Evolutionary conservation across 2,329 filamentous ascomycete genomes (phyloP).

Genomic region (Orbilia oligospora): DNA sequence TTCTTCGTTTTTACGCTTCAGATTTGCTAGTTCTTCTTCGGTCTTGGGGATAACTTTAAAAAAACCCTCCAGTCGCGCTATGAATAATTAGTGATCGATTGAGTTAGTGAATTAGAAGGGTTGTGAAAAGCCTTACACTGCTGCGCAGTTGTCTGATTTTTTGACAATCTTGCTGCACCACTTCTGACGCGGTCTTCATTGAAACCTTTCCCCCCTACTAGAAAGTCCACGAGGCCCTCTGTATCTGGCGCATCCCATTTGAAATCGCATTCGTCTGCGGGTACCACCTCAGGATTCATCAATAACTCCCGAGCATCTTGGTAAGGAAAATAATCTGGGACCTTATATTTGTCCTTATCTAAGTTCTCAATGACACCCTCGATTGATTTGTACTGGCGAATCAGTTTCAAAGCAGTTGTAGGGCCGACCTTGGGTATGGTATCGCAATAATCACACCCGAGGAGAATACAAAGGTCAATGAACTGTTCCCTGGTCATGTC

Average conservation of each 20-base stretch:
- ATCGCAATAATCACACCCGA: constrained; percentile 97
- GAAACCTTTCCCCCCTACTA: constrained; percentile 96
- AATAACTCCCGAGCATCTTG: constrained; percentile 92
- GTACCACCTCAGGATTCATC: constrained; percentile 87
- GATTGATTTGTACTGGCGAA: constrained; percentile 89
- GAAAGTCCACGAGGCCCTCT: constrained; percentile 88
- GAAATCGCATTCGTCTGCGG: constrained; percentile 92
- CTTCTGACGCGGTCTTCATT: constrained; percentile 91
- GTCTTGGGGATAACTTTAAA: constrained; percentile 95
- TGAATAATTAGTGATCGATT: background rate
- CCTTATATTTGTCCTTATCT: constrained; percentile 82
- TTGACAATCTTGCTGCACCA: constrained; percentile 83
- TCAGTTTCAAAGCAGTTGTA: constrained; percentile 90
- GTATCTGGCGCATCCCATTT: constrained; percentile 97
- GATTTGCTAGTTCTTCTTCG: constrained; percentile 82
- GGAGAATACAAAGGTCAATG: constrained; percentile 95
- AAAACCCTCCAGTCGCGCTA: constrained; percentile 88
- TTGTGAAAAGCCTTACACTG: constrained; percentile 70
- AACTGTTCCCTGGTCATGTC: constrained; percentile 93
- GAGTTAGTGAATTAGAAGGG: background rate
- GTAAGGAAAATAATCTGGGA: constrained; percentile 98
- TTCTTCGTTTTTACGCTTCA: constrained; percentile 95
- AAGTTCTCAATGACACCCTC: constrained; percentile 89
- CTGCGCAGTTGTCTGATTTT: constrained; percentile 91
- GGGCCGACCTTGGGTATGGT: constrained; percentile 95